A percentile compares a stretch with the other conserved stretches of the same genome.
These are phyloP conservation scores for Teratosphaeria viscida DNA, from an alignment of 2,329 filamentous ascomycete species.

Conservation along the genomic window DNA sequence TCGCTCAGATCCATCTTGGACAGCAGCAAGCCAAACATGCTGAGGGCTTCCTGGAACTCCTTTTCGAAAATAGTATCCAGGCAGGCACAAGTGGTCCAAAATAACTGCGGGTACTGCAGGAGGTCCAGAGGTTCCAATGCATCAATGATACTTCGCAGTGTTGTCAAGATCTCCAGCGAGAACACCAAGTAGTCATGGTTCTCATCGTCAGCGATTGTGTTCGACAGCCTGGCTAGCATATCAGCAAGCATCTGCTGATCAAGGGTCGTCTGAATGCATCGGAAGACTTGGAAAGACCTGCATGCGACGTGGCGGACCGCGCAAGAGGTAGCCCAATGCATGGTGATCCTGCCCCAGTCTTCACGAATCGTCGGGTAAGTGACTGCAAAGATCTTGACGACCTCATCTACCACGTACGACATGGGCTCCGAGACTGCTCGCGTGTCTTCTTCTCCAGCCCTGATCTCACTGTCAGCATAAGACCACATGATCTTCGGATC, in stretches of 20 bases:
- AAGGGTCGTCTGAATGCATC: constrained; percentile 80
- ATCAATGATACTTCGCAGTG: constrained; percentile 79
- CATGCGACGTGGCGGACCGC: constrained; percentile 91
- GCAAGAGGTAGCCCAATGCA: constrained; percentile 95
- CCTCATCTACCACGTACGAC: constrained; percentile 69
- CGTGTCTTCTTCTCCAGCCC: constrained; percentile 49
- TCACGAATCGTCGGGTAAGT: constrained; percentile 80
- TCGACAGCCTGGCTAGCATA: constrained; percentile 89
- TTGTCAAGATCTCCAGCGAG: constrained; percentile 94
- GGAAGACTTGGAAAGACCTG: constrained; percentile 92
- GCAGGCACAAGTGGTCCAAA: constrained; percentile 96
- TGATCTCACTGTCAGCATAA: constrained; percentile 86
- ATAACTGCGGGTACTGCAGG: constrained; percentile 83
- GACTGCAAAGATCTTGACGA: constrained; percentile 75
- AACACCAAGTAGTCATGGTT: constrained; percentile 83
- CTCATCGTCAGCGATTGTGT: constrained; percentile 93
- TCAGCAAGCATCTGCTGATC: constrained; percentile 93
- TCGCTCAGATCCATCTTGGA: constrained; percentile 73
- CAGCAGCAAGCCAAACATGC: constrained; percentile 81
- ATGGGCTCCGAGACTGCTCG: constrained; percentile 76
- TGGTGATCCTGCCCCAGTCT: constrained; percentile 77
- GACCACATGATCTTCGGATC: constrained; percentile 81
- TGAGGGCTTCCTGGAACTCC: constrained; percentile 83
- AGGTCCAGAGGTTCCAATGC: constrained; percentile 72
- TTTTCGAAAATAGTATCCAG: constrained; percentile 93